A percentile compares a stretch with the other conserved stretches of the same genome.
phyloP scores from a whole-genome alignment of 805 yeast species.

The Ogataea parapolymorpha region DNA sequence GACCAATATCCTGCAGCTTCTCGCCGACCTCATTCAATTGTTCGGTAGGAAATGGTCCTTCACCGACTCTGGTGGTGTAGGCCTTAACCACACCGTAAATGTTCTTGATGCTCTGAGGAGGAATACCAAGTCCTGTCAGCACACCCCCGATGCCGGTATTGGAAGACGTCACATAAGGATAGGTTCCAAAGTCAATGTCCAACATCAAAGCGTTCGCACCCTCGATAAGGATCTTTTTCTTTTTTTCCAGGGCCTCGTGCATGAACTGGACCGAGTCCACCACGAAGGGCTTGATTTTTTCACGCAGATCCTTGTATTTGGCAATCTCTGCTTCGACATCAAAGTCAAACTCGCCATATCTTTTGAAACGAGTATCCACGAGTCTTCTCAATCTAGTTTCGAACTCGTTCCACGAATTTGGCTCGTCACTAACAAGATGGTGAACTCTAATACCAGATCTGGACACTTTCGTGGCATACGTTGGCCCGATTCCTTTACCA shows the following conservation, averaged over 20 bases:
- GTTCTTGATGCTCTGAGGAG: slow-evolving; percentile 80
- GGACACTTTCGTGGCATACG: slow-evolving; percentile 94
- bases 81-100: slow-evolving; percentile 97
- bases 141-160: slow-evolving; percentile 98
- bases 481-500: slow-evolving; percentile 98
- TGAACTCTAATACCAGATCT: slow-evolving; percentile 97
- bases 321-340: slow-evolving; percentile 78
- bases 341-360: slow-evolving; percentile 92
- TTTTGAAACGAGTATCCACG: slow-evolving; percentile 73
- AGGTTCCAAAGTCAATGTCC: slow-evolving; percentile 96
- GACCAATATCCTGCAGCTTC: slow-evolving; percentile 85
- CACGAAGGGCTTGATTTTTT: slow-evolving; percentile 79
- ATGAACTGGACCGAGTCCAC: slow-evolving; percentile 87
- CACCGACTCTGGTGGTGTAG: slow-evolving; percentile 98
- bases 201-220: slow-evolving; percentile 99
- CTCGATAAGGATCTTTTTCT: slow-evolving; percentile 88
- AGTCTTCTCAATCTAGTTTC: slow-evolving; percentile 72
- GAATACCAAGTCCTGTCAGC: slow-evolving; percentile 91
- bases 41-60: slow-evolving; percentile 99
- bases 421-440: slow-evolving; percentile 86
- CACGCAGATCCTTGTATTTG: slow-evolving; percentile 71
- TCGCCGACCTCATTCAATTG: slow-evolving; percentile 87
- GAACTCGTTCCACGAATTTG: slow-evolving; percentile 91
- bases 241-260: slow-evolving; percentile 68
- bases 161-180: slow-evolving; percentile 95